Percentiles rank a stretch among this genome's conserved stretches.
phyloP scores from a whole-genome alignment of 2,329 filamentous ascomycete genomes.

The Hyphodiscus sp. region DNA sequence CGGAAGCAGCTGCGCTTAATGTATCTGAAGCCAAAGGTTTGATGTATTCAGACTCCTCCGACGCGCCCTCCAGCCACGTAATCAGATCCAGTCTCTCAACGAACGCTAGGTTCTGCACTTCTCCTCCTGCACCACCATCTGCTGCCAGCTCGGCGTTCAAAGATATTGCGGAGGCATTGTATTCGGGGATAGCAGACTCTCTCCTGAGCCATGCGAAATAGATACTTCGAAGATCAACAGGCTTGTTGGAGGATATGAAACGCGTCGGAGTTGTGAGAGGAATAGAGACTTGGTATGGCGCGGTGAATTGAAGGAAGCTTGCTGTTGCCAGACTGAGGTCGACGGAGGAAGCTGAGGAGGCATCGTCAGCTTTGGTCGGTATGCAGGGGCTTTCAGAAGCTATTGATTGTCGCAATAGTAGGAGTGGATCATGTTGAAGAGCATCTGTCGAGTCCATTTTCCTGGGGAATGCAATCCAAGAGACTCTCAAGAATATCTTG shows the following conservation, averaged over 20 bases:
- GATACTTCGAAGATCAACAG: constrained; percentile 85
- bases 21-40: constrained; percentile 67
- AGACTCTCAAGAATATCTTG: neutral
- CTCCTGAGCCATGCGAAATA: constrained; percentile 96
- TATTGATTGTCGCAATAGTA: constrained; percentile 79
- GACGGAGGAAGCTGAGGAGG: constrained; percentile 52
- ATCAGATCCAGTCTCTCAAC: constrained; percentile 87
- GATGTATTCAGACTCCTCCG: constrained; percentile 89
- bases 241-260: constrained; percentile 69
- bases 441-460: neutral
- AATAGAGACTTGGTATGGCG: constrained; percentile 54
- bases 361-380: constrained; percentile 65
- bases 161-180: constrained; percentile 75
- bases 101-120: constrained; percentile 83
- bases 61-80: constrained; percentile 86
- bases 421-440: constrained; percentile 62
- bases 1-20: constrained; percentile 35
- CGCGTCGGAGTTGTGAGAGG: constrained; percentile 71
- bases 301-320: constrained; percentile 70
- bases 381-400: constrained; percentile 62
- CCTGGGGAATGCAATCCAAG: neutral
- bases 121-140: constrained; percentile 50
- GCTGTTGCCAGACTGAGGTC: constrained; percentile 60
- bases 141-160: constrained; percentile 67
- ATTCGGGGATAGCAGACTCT: constrained; percentile 82